Conservation (phyloP, 1,284 basidiomycete genomes). For the Tylopilus sp. region DNA sequence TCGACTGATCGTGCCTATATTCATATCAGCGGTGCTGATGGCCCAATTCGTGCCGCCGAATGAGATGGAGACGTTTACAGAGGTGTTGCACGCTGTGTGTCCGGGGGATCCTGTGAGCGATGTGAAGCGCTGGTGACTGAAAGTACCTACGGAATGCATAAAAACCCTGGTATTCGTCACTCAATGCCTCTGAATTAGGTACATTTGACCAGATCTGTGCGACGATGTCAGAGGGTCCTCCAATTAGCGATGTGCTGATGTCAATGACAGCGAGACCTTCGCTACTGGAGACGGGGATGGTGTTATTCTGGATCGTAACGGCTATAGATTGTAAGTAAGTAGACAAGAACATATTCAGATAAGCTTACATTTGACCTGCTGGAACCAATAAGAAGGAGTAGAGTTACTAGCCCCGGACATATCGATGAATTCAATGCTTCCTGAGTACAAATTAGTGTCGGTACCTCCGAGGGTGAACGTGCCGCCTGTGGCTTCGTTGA, state of each 20-base stretch:
- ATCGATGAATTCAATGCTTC: constrained; percentile 71
- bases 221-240: constrained; percentile 68
- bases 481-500: constrained; percentile 63
- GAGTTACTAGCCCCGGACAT: constrained; percentile 40
- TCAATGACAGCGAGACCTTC: constrained; percentile 75
- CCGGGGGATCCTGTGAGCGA: constrained; percentile 26
- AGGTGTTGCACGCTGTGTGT: constrained; percentile 65
- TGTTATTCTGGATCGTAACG: constrained; percentile 66
- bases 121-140: neutral
- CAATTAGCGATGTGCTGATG: constrained; percentile 83
- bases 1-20: constrained; percentile 68
- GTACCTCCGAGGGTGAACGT: constrained; percentile 82
- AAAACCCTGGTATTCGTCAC: constrained; percentile 55
- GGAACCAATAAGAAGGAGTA: constrained; percentile 56
- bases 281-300: constrained; percentile 54
- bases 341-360: constrained; percentile 14
- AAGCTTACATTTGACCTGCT: constrained; percentile 60
- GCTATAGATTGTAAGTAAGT: constrained; percentile 46
- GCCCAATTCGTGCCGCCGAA: constrained; percentile 84
- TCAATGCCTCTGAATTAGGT: constrained; percentile 54
- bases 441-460: constrained; percentile 72
- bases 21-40: constrained; percentile 81
- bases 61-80: constrained; percentile 65
- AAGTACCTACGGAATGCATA: constrained; percentile 71
- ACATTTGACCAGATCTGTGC: constrained; percentile 68